Evolutionary conservation across 768 basidiomycete species (phyloP), one percentile per base, ranked within the genome.

Genomic region (Calocera viscosa): DNA sequence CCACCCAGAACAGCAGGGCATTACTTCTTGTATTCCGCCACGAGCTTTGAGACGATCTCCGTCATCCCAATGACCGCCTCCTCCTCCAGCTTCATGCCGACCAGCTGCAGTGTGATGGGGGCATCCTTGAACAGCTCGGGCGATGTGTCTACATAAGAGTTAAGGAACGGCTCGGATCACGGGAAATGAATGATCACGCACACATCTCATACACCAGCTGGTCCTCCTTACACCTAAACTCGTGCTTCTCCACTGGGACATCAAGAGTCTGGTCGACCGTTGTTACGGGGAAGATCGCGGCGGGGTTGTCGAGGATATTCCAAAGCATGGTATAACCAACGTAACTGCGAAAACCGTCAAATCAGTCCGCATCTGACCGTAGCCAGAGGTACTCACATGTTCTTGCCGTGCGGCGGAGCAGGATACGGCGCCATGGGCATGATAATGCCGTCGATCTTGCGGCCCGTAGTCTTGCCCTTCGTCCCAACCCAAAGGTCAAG

Each of bases 381-480:
- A 12, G 7, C 41, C 30, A 26, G 16, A 24, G 43, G 12, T 16
- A 73, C 81, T 70, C 49, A 87, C 85, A 64, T 78, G 67, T 82
- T 82, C 63, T 73, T 73, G 17, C 87, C 88, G 71, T 89, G 89
- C 11, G 85, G 87, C 2, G 83, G 76, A 0, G 89, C 86, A 0
- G 80, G 76, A 71, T 77, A 85, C 1, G 87, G 80, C 1, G 86
- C 85, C 1, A 77, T 80, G 24, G 90, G 87, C 1, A 79, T 76
- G 38, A 91, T 85, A 70, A 92, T 83, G 1, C 86, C 89, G 72
- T 91, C 90, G 5, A 91, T 81, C 2, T 88, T 86, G 1, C 90
- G 76, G 1, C 86, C 87, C 0, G 88, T 91, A 0, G 88, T 90
- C 16, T 70, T 60, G 0, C 65, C 68, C 11, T 70, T 75, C 0